Percentiles rank a stretch among this genome's conserved stretches.
Conservation (phyloP, 2,329 filamentous ascomycete genomes). For the Orbilia oligospora region DNA sequence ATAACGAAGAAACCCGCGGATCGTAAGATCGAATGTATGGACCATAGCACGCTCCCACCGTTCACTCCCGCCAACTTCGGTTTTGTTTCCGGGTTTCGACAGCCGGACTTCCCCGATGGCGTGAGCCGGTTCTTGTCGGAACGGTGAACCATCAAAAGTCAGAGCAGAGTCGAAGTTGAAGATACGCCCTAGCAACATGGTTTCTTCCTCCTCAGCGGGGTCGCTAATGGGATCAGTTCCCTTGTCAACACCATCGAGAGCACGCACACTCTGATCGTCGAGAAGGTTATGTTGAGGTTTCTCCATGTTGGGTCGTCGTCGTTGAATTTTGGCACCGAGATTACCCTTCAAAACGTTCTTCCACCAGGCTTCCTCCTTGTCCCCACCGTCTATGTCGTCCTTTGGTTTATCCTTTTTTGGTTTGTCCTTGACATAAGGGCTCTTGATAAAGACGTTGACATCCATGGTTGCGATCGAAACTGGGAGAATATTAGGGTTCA, state of each 20-base stretch:
- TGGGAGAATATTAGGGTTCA: constrained; percentile 93
- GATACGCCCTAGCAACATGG: constrained; percentile 92
- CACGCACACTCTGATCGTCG: constrained; percentile 8
- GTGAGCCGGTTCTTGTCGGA: constrained; percentile 79
- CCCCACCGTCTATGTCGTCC: constrained; percentile 37
- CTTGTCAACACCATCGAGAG: constrained; percentile 65
- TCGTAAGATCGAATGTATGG: constrained; percentile 92
- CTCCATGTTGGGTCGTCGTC: constrained; percentile 13
- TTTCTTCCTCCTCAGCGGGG: constrained; percentile 78
- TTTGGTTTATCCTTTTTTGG: constrained; percentile 58
- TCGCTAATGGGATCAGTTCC: constrained; percentile 67
- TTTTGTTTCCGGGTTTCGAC: constrained; percentile 86
- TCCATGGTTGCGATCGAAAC: constrained; percentile 89
- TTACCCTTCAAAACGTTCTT: constrained; percentile 31
- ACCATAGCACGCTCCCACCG: constrained; percentile 92
- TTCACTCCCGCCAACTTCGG: constrained; percentile 82
- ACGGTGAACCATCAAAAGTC: constrained; percentile 89
- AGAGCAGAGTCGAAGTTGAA: constrained; percentile 88
- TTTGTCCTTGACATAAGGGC: constrained; percentile 81
- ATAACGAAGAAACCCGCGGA: constrained; percentile 92
- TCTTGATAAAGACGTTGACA: constrained; percentile 94
- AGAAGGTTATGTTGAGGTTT: constrained; percentile 17
- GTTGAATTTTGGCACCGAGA: constrained; percentile 32
- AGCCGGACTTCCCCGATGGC: constrained; percentile 89
- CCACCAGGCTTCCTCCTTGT: constrained; percentile 41